Percentiles rank a stretch among this genome's conserved stretches.
phyloP scores from a whole-genome alignment of 1,284 basidiomycete species.

The Salmacisia buchloeana region DNA sequence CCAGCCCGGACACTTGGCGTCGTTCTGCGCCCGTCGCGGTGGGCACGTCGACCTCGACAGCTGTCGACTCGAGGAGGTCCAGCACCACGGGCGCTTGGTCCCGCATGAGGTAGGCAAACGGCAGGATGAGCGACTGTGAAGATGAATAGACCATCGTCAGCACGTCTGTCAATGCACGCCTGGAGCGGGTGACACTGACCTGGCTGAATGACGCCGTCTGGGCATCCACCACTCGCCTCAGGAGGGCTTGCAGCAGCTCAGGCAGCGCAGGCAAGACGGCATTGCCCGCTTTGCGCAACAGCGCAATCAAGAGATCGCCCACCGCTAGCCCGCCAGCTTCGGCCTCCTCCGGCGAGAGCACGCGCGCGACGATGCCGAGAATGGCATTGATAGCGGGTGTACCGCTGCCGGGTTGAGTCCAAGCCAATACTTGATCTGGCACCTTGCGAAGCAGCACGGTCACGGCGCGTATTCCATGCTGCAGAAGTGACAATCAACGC shows the following conservation, averaged over 20 bases:
- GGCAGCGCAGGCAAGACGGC: constrained; percentile 75
- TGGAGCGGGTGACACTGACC: constrained; percentile 42
- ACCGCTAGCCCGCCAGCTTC: constrained; percentile 78
- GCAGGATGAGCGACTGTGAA: constrained; percentile 67
- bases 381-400: constrained; percentile 64
- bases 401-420: constrained; percentile 66
- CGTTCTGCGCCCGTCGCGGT: neutral
- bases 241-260: constrained; percentile 76
- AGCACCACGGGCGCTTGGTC: constrained; percentile 73
- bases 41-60: constrained; percentile 51
- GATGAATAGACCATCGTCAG: neutral
- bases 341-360: constrained; percentile 33
- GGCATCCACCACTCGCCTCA: constrained; percentile 70
- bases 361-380: constrained; percentile 33
- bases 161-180: neutral
- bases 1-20: constrained; percentile 59
- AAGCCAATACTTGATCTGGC: constrained; percentile 53
- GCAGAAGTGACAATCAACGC: constrained; percentile 24
- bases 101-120: constrained; percentile 85
- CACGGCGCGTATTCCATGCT: constrained; percentile 77
- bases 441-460: constrained; percentile 83
- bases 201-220: constrained; percentile 83
- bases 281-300: constrained; percentile 73
- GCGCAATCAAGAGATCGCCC: constrained; percentile 87
- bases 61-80: constrained; percentile 61